phyloP scores from a whole-genome alignment of 768 basidiomycete species.

The Pisolithus sp. region DNA sequence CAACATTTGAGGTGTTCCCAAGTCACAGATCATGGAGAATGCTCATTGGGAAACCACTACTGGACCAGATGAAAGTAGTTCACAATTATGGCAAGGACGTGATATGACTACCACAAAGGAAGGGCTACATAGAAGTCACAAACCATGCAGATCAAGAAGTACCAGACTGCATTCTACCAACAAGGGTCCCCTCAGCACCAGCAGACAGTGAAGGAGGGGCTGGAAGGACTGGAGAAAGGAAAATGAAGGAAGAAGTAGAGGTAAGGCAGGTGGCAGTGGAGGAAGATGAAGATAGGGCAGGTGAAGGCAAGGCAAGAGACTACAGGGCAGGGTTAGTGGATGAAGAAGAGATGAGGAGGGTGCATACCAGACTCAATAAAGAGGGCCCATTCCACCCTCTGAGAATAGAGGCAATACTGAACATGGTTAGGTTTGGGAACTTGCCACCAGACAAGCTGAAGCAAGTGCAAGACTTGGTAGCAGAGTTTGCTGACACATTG shows the following conservation, averaged over 20 bases:
- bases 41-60: slow-evolving; percentile 14
- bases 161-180: neutral
- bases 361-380: slow-evolving; percentile 7
- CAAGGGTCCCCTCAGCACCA: neutral
- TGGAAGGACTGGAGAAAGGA: neutral
- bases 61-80: slow-evolving; percentile 5
- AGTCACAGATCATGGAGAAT: slow-evolving; percentile 13
- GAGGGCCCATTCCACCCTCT: slow-evolving; percentile 12
- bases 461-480: slow-evolving; percentile 18
- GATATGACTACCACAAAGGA: neutral
- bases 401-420: slow-evolving; percentile 13
- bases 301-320: no score
- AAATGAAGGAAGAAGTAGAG: neutral
- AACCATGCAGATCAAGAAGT: neutral
- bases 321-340: no score
- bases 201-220: no score
- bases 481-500: slow-evolving; percentile 33
- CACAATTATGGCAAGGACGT: slow-evolving; percentile 9
- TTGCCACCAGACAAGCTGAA: slow-evolving; percentile 18
- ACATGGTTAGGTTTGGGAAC: slow-evolving; percentile 17
- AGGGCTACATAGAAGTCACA: no score
- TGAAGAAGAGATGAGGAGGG: neutral
- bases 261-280: neutral
- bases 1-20: slow-evolving; percentile 19
- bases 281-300: neutral